Base-by-base conservation (phyloP, 2,329 filamentous ascomycete species). In the Botryotinia convoluta region DNA sequence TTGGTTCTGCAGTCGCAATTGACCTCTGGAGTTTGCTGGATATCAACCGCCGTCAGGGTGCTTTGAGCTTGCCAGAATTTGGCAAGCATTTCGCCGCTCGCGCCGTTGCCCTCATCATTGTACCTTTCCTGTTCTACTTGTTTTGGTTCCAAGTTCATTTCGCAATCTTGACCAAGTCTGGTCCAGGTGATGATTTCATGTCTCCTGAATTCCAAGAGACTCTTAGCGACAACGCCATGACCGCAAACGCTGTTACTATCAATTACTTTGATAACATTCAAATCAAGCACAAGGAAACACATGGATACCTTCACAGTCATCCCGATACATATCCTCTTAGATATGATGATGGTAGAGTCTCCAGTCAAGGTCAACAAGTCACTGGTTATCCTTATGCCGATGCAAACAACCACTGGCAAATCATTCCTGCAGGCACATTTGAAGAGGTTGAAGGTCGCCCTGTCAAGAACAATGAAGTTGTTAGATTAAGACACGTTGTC, bases 111-210 rank as follows among this genome's bases (percentile, higher is more conserved):
- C 86, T 99, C 72, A 93, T 98, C 78, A 82, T 97, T 77, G 89
- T 98, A 77, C 96, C 96, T 22, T 98, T 99, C 87, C 87, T 98
- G 80, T 97, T 99, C 84, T 99, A 99, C 84, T 89, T 99, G 64
- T 98, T 99, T 87, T 99, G 96, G 96, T 99, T 99, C 91, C 96
- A 99, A 87, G 95, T 99, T 44, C 96, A 99, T 85, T 99, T 99
- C 83, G 88, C 93, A 62, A 93, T 99, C 79, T 87, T 99, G 75
- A 92, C 85, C 77, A 89, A 91, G 74, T 98, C 96, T 70, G 96
- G 96, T 51, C 95, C 96, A 62, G 96, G 96, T 71, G 96, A 99
- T 81, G 95, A 98, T 80, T 99, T 99, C 85, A 99, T 99, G 96
- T 94, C 92, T 6, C 96, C 96, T 1, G 94, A 96, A 80, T 99